Evolutionary conservation across 495 filamentous ascomycete species (phyloP).

Genomic region (Aspergillus biplanus): DNA sequence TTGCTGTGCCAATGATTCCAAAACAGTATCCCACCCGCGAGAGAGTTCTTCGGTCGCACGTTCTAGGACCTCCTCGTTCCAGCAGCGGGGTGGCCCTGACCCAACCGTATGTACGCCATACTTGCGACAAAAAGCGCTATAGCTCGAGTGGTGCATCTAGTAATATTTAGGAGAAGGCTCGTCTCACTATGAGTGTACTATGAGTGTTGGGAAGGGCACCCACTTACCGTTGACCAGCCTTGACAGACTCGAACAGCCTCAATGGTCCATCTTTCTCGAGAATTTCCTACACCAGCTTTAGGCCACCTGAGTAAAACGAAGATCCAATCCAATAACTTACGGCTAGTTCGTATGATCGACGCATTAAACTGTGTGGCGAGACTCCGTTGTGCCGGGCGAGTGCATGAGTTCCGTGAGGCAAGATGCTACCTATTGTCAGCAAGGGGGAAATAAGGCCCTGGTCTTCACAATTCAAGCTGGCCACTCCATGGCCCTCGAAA

Average conservation of each 20-base stretch:
- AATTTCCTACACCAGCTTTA: neutral
- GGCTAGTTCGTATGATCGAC: constrained; percentile 1
- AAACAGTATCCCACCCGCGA: neutral
- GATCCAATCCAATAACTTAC: constrained; percentile 10
- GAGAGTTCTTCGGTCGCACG: neutral
- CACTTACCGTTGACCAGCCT: neutral
- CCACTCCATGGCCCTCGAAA: neutral
- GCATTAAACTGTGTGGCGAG: constrained; percentile 12
- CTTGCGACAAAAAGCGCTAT: constrained; percentile 7
- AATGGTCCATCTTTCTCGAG: neutral
- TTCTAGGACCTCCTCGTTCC: constrained; percentile 5
- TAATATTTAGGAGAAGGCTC: neutral
- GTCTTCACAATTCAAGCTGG: neutral
- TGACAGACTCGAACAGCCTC: neutral
- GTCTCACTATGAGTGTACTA: neutral
- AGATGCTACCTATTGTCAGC: constrained; percentile 12
- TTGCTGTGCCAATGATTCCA: neutral
- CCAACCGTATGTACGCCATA: neutral
- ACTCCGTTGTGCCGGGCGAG: neutral
- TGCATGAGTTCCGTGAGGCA: neutral
- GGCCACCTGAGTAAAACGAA: neutral
- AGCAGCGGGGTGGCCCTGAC: neutral
- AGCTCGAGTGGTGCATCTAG: constrained; percentile 5
- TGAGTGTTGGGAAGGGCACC: neutral
- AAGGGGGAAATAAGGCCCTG: neutral